Evolutionary conservation across 2,329 filamentous ascomycete genomes (phyloP).

Genomic region (Xylariaceae sp.): DNA sequence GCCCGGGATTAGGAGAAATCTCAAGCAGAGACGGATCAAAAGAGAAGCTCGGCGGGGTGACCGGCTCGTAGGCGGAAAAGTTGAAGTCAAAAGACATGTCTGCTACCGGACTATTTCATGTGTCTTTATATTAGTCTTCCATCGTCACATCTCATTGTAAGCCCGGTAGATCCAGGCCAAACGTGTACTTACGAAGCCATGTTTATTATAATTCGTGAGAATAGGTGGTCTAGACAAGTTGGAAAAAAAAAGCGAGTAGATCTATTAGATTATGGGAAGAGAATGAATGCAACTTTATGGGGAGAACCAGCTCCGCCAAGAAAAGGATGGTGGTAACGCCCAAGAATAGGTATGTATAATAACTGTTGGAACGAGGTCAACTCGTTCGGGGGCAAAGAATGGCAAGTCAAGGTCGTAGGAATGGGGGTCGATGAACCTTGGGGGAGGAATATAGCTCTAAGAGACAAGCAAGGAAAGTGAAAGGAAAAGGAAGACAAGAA

Average conservation of each 20-base stretch:
- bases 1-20: conserved; percentile 47
- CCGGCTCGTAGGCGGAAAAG: conserved; percentile 49
- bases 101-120: conserved; percentile 49
- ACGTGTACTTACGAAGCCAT: conserved; percentile 41
- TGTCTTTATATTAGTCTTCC: conserved; percentile 26
- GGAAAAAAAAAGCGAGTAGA: conserved; percentile 24
- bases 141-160: conserved; percentile 1
- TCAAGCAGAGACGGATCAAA: conserved; percentile 55
- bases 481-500: conserved; percentile 20
- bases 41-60: conserved; percentile 46
- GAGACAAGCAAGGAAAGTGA: conserved; percentile 23
- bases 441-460: conserved; percentile 25
- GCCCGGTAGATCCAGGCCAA: neutral
- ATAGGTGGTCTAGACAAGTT: conserved; percentile 24
- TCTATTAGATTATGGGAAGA: conserved; percentile 27
- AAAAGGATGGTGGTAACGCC: conserved; percentile 7
- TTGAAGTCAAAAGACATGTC: conserved; percentile 58
- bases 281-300: conserved; percentile 4
- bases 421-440: conserved; percentile 20
- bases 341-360: conserved; percentile 18
- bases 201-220: conserved; percentile 22
- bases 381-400: conserved; percentile 24
- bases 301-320: conserved; percentile 31
- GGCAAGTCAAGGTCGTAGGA: conserved; percentile 24
- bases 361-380: conserved; percentile 10